Percentiles rank a stretch among this genome's conserved stretches.
These are phyloP conservation scores for Saraca asoca DNA, from an alignment of 331 rosid species.

Conservation along the genomic window DNA sequence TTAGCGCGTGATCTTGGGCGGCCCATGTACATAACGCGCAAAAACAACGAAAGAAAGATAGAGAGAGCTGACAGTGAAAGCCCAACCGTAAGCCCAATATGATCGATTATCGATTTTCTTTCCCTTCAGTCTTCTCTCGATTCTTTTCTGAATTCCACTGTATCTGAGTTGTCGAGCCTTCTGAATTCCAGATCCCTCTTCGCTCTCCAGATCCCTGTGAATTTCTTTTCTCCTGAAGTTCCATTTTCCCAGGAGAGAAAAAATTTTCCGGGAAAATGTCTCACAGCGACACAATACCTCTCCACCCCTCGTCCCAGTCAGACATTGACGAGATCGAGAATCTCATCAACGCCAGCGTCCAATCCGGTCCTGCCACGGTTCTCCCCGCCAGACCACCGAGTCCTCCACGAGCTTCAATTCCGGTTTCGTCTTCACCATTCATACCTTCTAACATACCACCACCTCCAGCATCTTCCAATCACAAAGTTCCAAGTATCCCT, in stretches of 20 bases:
- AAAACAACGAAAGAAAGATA: too few species aligned
- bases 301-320: conserved; percentile 85
- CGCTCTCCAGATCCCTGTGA: neutral
- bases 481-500: conserved; percentile 47
- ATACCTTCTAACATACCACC: conserved; percentile 62
- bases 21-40: too few species aligned
- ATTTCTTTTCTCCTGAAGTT: neutral
- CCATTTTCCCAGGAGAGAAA: too few species aligned
- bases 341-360: conserved; percentile 76
- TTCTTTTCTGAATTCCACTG: too few species aligned
- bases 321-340: conserved; percentile 99
- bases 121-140: too few species aligned
- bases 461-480: conserved; percentile 34
- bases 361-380: conserved; percentile 63
- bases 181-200: too few species aligned
- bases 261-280: conserved; percentile 51
- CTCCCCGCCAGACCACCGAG: conserved; percentile 73
- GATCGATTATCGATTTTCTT: too few species aligned
- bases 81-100: too few species aligned
- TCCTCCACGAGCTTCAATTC: conserved; percentile 90
- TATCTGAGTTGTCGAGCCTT: too few species aligned
- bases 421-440: conserved; percentile 75
- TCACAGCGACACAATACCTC: conserved; percentile 81
- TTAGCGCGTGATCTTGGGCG: too few species aligned
- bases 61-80: too few species aligned